Conservation (phyloP, 495 filamentous ascomycete species). For the Neurospora discreta region DNA sequence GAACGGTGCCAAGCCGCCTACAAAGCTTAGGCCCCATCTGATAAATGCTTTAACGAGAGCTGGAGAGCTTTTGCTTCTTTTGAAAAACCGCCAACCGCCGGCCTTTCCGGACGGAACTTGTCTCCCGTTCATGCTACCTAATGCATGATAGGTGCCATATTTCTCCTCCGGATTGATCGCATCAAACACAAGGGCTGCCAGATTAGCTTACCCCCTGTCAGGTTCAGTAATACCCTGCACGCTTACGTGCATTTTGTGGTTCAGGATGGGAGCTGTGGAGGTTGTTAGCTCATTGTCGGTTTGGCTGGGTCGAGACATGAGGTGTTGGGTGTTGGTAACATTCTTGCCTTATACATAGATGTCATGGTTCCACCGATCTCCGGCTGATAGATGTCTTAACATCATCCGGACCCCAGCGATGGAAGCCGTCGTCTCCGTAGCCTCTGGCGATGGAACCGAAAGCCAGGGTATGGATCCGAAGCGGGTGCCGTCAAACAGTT, state of each 20-base stretch:
- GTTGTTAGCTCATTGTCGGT: background rate
- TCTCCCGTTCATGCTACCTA: background rate
- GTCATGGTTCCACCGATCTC: background rate
- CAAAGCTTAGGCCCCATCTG: background rate
- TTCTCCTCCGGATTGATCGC: background rate
- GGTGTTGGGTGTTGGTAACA: background rate
- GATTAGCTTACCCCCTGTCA: background rate
- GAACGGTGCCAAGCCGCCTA: background rate
- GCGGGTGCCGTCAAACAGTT: background rate
- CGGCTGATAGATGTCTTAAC: background rate
- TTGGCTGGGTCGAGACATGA: background rate
- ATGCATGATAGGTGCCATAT: background rate
- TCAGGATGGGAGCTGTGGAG: background rate
- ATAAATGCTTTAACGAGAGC: background rate
- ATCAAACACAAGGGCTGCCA: background rate
- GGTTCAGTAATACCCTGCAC: background rate
- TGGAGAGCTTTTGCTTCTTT: background rate
- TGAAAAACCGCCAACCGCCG: background rate
- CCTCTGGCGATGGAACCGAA: background rate
- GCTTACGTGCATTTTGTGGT: background rate
- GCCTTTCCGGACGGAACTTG: background rate
- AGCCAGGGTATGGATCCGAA: background rate
- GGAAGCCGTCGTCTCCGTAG: background rate
- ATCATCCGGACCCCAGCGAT: background rate
- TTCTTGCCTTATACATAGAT: background rate